Percentiles rank a stretch among this genome's conserved stretches.
These are phyloP conservation scores for Tilletiaria anomala DNA, from an alignment of 1,284 basidiomycete species.

Conservation along the genomic window DNA sequence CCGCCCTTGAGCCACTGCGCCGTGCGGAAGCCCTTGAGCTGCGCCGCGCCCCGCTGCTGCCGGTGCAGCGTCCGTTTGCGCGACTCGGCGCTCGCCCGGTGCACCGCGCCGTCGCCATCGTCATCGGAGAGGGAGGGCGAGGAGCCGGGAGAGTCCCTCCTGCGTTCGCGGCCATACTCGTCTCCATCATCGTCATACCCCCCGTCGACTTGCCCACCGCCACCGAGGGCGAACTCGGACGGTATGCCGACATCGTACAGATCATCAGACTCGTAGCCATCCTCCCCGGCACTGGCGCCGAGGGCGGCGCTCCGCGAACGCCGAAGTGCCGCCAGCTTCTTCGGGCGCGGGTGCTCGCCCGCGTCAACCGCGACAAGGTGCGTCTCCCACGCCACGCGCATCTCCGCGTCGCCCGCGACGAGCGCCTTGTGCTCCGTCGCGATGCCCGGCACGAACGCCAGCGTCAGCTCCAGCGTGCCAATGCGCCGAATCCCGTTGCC, in stretches of 20 bases:
- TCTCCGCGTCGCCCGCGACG: constrained; percentile 19
- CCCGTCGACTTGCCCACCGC: not conserved
- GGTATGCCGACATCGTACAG: not conserved
- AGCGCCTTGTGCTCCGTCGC: constrained; percentile 17
- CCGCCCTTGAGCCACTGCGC: constrained; percentile 19
- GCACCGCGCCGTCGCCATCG: not conserved
- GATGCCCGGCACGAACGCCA: constrained; percentile 23
- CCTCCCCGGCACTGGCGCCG: too few species aligned
- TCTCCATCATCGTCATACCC: not conserved
- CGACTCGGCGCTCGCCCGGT: not conserved
- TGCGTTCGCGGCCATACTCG: not conserved
- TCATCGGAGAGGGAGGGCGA: not conserved
- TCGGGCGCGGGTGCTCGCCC: constrained; percentile 14
- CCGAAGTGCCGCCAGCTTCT: not conserved
- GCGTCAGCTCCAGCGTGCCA: constrained; percentile 22
- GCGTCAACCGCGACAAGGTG: constrained; percentile 16
- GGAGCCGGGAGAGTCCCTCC: too few species aligned
- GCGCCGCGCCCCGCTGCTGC: constrained; percentile 22
- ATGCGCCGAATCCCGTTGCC: constrained; percentile 6
- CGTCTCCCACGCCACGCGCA: constrained; percentile 23
- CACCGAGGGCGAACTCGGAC: not conserved
- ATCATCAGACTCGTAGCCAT: too few species aligned
- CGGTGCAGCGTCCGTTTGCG: constrained; percentile 9
- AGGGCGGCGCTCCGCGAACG: too few species aligned
- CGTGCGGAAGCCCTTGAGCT: constrained; percentile 27